These are phyloP conservation scores for Rubia yunnanensis DNA, from an alignment of 257 asterid genomes.

Conservation along the genomic window DNA sequence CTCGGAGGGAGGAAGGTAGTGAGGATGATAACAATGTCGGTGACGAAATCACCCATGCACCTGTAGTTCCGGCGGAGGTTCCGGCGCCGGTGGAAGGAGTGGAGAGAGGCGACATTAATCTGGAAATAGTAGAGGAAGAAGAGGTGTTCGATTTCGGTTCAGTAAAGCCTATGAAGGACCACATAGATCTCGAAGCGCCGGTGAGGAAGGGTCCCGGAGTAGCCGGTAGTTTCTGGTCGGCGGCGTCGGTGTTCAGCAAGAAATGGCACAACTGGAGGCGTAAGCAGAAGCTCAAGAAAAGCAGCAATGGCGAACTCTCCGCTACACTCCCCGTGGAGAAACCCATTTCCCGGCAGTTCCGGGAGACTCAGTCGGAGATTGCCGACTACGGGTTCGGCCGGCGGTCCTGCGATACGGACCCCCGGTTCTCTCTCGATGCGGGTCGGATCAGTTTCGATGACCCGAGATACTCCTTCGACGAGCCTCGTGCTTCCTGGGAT, in stretches of 20 bases:
- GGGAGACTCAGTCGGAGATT: conserved; percentile 78
- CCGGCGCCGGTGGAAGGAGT: conserved; percentile 21
- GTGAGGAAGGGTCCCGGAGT: conserved; percentile 47
- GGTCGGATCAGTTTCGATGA: conserved; percentile 74
- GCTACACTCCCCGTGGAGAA: conserved; percentile 62
- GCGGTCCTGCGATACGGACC: conserved; percentile 76
- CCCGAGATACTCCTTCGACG: conserved; percentile 70
- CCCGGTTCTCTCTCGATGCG: conserved; percentile 79
- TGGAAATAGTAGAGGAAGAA: conserved; percentile 63
- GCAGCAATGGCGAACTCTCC: conserved; percentile 31
- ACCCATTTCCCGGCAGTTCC: conserved; percentile 53
- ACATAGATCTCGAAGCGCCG: conserved; percentile 53
- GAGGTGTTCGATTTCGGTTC: conserved; percentile 18
- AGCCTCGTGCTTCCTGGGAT: conserved; percentile 91
- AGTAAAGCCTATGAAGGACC: conserved; percentile 74
- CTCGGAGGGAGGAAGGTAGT: conserved; percentile 20
- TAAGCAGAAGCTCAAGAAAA: conserved; percentile 72
- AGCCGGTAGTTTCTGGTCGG: conserved; percentile 55
- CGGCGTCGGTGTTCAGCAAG: conserved; percentile 83
- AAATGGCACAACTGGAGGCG: conserved; percentile 87
- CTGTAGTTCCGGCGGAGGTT: conserved; percentile 34
- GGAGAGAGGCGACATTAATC: conserved; percentile 25
- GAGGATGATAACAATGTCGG: conserved; percentile 23
- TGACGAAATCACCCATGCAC: conserved; percentile 41
- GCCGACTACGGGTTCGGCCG: conserved; percentile 87